Base-by-base conservation (phyloP, 441 rosid genomes). In the Theobroma grandiflorum region DNA sequence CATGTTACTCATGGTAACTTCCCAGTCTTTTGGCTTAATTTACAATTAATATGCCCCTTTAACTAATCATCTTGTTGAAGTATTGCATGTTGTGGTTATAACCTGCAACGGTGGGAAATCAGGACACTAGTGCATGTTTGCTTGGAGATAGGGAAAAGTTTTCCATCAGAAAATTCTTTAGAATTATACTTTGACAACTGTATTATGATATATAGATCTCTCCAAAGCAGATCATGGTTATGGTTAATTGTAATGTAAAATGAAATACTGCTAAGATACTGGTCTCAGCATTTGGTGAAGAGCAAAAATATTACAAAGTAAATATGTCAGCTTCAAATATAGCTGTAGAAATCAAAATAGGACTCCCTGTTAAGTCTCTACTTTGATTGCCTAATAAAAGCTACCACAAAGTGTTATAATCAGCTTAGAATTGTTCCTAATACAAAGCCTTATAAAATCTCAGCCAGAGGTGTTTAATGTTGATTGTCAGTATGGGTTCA, bases 1-100 rank as follows among this genome's bases (percentile, higher is more conserved):
- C 89, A 95, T 38, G 89, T 95, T 50, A 93, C 85, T 61, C 87
- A 90, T 86, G 99, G 99, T 85, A 84, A 77, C 94, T 78, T 82
- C 76, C 59, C 37, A 16, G 6, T 16, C 33, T 33, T 71, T 57
- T n/a, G 2, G 8, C 58, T 82, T 50, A 37, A 78, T 81, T 57
- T 71, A 4, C 73, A 26, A 14, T 72, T 35, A 52, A 26, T 52
- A 72, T 35, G 14, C 47, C 45, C 18, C 31, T 18, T 72, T 43
- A 35, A 35, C 16, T 50, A 18, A 35, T 72, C 45, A 52, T 72
- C 62, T 35, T 72, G 43, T 33, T 72, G 59, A 16, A 35, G 31
- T 72, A 47, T 14, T 72, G 1, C 16, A 35, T 20, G 4, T 31
- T 72, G 26, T 72, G 9, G 42, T 72, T 35, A 50, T 72, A 33